Percentiles rank a stretch among this genome's conserved stretches.
Evolutionary conservation across 495 filamentous ascomycete species (phyloP).

Genomic region (Ascodesmis nigricans): DNA sequence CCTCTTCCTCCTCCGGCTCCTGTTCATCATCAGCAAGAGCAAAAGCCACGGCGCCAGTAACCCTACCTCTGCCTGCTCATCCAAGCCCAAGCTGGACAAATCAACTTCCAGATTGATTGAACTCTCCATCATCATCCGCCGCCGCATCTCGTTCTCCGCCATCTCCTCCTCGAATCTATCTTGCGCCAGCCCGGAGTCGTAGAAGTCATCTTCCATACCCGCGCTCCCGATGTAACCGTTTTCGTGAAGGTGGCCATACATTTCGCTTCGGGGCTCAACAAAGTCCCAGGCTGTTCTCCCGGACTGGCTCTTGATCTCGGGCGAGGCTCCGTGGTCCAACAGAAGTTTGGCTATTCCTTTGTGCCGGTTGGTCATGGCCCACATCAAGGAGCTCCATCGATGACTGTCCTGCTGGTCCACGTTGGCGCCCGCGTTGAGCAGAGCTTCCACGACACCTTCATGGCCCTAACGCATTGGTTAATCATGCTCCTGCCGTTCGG

Average conservation of each 20-base stretch:
- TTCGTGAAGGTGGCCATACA: slow-evolving; percentile 80
- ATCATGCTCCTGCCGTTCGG: not conserved
- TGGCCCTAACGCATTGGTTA: slow-evolving; percentile 42
- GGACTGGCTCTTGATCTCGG: slow-evolving; percentile 79
- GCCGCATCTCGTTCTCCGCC: slow-evolving; percentile 85
- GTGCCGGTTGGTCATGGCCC: slow-evolving; percentile 97
- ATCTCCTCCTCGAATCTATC: slow-evolving; percentile 92
- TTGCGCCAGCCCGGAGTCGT: slow-evolving; percentile 76
- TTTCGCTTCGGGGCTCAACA: slow-evolving; percentile 79
- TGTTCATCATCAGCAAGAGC: slow-evolving; percentile 24
- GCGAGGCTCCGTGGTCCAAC: slow-evolving; percentile 82
- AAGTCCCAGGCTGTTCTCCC: slow-evolving; percentile 96
- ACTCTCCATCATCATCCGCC: slow-evolving; percentile 99
- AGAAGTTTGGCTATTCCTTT: slow-evolving; percentile 83
- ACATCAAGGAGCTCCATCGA: slow-evolving; percentile 96
- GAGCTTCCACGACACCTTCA: slow-evolving; percentile 62
- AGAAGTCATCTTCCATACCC: slow-evolving; percentile 87
- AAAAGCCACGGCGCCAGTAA: slow-evolving; percentile 1
- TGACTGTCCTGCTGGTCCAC: slow-evolving; percentile 89
- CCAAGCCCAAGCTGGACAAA: slow-evolving; percentile 80
- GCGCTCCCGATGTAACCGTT: slow-evolving; percentile 63
- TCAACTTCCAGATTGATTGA: slow-evolving; percentile 94
- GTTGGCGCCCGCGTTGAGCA: slow-evolving; percentile 70
- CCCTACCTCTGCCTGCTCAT: slow-evolving; percentile 80
- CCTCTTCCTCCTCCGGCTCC: slow-evolving; percentile 52